Base-by-base conservation (phyloP, 176 grass and related monocot genomes). In the Stipa capillata region DNA sequence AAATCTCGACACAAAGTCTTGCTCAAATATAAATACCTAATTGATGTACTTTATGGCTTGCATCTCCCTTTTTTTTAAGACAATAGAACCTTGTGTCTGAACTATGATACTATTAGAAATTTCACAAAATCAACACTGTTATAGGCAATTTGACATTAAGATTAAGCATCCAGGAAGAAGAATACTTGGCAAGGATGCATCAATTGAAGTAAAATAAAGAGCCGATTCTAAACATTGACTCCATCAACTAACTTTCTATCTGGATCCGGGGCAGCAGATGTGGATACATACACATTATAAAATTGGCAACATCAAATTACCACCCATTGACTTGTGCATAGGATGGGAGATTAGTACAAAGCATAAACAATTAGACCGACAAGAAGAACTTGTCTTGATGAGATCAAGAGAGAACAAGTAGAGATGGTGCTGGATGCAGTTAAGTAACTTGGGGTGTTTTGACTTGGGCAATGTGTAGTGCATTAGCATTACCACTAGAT, bases 381-480 rank as follows among this genome's bases (percentile, higher is more conserved):
- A 72, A 34, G 16, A 52, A 64, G 32, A 74, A 31, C 56, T 36
- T 16, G n/a, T 41, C 43, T 15, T 73, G 2, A 18, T 31, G 41
- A 69, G 73, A 77, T 77, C 28, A 75, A 42, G 21, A 29, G n/a
- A n/a, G 72, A 65, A 31, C 42, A 70, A 6, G 67, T 4, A 18
- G 25, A 13, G 73, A 12, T n/a, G 23, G 20, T 27, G 6, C 40
- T 44, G 34, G 6, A 7, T 48, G 34, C 36, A 72, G 28, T 52
- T 60, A 51, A 33, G 52, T 25, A 62, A 83, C 73, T 64, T 64
- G 16, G 28, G 33, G n/a, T 17, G 37, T 37, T 37, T 64, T 78
- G 79, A 87, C 73, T 77, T 72, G 45, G 63, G 65, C 25, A 64
- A 83, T 63, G 13, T 61, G 45, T 8, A 18, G 34, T 63, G 85